Conservation (phyloP, 345 rosid species). For the Eucalyptus curtisii region DNA sequence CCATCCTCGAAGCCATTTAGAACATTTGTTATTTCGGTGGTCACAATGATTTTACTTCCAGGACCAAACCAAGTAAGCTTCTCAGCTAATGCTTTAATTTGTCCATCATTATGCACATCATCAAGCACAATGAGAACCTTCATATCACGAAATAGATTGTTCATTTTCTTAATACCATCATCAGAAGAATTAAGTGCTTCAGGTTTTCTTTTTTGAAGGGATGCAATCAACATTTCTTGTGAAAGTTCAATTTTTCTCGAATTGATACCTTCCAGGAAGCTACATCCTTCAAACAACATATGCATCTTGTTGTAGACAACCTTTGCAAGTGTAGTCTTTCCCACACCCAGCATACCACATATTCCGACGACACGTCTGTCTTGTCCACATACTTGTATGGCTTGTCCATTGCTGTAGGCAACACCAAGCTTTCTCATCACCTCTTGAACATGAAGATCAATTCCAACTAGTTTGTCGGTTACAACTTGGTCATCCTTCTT, state of each 20-base stretch:
- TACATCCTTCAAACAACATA: not conserved
- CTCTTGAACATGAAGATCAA: not conserved
- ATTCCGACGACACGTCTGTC: not conserved
- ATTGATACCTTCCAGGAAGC: not conserved
- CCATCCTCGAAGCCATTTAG: accelerated
- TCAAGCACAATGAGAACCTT: not conserved
- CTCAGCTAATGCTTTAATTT: not conserved
- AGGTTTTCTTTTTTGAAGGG: not conserved
- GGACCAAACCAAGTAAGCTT: not conserved
- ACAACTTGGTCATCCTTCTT: not conserved
- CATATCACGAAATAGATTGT: accelerated
- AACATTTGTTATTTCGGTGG: accelerated
- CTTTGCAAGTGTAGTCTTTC: slow-evolving; percentile 7
- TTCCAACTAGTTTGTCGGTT: not conserved
- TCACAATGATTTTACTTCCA: not conserved
- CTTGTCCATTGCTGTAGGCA: not conserved
- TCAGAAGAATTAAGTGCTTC: too few relatives aligned
- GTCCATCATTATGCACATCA: accelerated
- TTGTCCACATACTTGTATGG: accelerated
- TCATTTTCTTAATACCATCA: not conserved
- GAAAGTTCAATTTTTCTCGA: accelerated
- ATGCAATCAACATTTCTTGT: not conserved
- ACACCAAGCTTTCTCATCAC: not conserved
- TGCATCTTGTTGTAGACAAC: not conserved
- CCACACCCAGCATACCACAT: not conserved